A percentile compares a stretch with the other conserved stretches of the same genome.
These are phyloP conservation scores for Candida patagonica DNA, from an alignment of 805 yeast species.

Conservation along the genomic window DNA sequence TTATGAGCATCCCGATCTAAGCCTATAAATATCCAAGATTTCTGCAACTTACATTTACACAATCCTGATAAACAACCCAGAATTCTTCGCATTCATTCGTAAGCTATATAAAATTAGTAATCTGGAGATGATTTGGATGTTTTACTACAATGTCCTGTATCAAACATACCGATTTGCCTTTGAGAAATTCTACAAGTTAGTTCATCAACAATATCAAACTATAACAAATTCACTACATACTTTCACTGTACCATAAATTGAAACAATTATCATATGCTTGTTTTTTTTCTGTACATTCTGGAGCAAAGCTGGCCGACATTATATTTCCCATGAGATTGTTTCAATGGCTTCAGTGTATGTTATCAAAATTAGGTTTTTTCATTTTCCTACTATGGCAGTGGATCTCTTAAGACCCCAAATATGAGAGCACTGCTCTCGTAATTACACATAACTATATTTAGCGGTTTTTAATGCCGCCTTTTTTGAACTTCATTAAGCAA, in stretches of 20 bases:
- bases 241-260: conserved; percentile 90
- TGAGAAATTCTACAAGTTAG: conserved; percentile 28
- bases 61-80: conserved; percentile 83
- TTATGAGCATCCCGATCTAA: conserved; percentile 5
- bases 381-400: no score
- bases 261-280: conserved; percentile 86
- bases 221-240: conserved; percentile 25
- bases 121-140: not conserved
- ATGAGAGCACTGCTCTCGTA: no score
- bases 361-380: no score
- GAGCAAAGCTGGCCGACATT: conserved; percentile 88
- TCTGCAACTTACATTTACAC: conserved; percentile 52
- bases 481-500: no score
- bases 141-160: not conserved
- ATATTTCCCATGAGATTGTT: conserved; percentile 51
- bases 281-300: conserved; percentile 87
- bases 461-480: no score
- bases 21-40: not conserved
- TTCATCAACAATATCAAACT: not conserved
- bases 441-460: no score
- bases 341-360: not conserved
- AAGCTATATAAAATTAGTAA: conserved; percentile 2
- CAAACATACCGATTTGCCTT: conserved; percentile 43
- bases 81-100: conserved; percentile 80
- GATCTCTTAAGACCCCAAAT: no score